These are phyloP conservation scores for Debaryomyces tyrocola DNA, from an alignment of 805 yeast species.

Conservation along the genomic window DNA sequence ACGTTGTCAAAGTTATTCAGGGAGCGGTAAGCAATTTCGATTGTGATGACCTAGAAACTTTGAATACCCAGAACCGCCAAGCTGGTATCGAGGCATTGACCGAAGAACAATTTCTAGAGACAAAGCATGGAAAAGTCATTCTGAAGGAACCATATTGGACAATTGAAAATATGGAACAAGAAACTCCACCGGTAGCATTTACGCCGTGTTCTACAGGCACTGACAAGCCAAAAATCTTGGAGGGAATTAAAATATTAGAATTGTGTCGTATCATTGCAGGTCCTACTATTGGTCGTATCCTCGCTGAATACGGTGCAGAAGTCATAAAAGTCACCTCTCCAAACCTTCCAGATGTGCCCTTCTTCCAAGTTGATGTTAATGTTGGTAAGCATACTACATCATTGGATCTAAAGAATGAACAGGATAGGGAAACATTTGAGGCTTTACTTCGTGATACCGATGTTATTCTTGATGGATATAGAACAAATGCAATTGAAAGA, in stretches of 20 bases:
- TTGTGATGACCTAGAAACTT: constrained; percentile 25
- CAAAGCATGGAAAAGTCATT: constrained; percentile 27
- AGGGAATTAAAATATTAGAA: constrained; percentile 32
- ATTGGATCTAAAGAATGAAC: constrained; percentile 24
- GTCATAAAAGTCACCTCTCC: constrained; percentile 28
- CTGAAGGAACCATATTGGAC: constrained; percentile 21
- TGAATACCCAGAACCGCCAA: constrained; percentile 26
- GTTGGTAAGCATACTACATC: constrained; percentile 33
- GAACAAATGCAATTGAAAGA: constrained; percentile 26
- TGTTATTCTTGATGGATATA: constrained; percentile 31
- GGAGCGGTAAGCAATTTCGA: constrained; percentile 20
- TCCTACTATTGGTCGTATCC: constrained; percentile 29
- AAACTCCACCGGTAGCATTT: constrained; percentile 22
- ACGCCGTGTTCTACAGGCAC: background rate
- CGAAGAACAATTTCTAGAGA: constrained; percentile 23
- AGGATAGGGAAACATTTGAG: constrained; percentile 25
- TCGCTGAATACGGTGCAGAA: constrained; percentile 35
- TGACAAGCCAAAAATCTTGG: constrained; percentile 19
- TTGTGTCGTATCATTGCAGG: constrained; percentile 33
- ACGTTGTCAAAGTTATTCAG: constrained; percentile 19
- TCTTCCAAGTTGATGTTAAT: constrained; percentile 34
- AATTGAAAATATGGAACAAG: constrained; percentile 17
- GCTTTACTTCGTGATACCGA: constrained; percentile 29
- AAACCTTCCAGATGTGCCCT: constrained; percentile 29
- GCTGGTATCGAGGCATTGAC: constrained; percentile 32